Base-by-base conservation (phyloP, 352 stramenopile genomes). In the Globisporangium polare region DNA sequence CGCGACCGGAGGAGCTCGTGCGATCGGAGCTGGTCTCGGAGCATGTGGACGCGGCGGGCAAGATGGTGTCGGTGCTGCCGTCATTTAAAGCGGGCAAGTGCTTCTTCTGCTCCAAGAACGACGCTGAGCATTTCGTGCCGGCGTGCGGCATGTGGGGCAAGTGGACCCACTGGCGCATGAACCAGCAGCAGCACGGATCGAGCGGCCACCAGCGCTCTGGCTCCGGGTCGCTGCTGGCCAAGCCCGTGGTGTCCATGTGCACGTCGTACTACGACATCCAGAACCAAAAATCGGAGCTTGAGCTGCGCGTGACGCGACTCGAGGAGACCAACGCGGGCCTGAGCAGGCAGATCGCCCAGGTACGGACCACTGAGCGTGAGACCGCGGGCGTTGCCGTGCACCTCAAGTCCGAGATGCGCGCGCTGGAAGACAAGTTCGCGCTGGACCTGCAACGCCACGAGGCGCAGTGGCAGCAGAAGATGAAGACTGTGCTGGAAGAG, bases 241-340 rank as follows among this genome's bases (percentile, higher is more conserved):
- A 90, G 35, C 67, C 68, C 9, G 68, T 75, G 0, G 70, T 80
- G 18, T 73, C 75, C 12, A 94, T 94, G 85, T 94, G 85, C 63
- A 94, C 85, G 7, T 94, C 85, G 8, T 94, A 94, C 60, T 92
- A 90, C 53, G 85, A 94, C 61, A 65, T 94, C 22, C 81, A 94
- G 60, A 84, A 86, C 49, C 59, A 85, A 37, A 90, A 90, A 45
- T 69, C 69, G 0, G 68, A 86, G 51, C 65, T 92, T 0, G 75
- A 91, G 37, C 58, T 67, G 39, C 68, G 58, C 1, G 53, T 81
- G 42, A 49, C 65, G 35, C 51, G 61, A 1, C 53, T 86, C n/a
- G 71, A 84, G 51, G 45, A 63, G 3, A 67, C 68, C 27, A 80
- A 66, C n/a, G 41, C n/a, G 15, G 15, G 45, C 13, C 55, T 90